Base-by-base conservation (phyloP, 805 yeast species). In the Zygotorulaspora chibaensis region DNA sequence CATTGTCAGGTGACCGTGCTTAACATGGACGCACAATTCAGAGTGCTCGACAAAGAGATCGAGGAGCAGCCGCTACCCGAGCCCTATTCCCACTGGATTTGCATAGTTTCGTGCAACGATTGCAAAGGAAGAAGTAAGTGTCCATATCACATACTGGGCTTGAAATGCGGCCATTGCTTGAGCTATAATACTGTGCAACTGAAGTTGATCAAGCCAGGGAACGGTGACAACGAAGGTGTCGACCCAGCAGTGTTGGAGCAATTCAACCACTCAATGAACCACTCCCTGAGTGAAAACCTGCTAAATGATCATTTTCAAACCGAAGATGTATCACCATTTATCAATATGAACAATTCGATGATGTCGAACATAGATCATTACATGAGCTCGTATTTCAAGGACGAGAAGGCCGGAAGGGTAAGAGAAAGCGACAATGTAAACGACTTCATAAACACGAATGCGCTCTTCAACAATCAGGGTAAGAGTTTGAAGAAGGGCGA, bases 21-120 rank as follows among this genome's bases (percentile, higher is more conserved):
- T 30, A 87, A 89, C 66, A 89, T 90, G 80, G 96, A 86, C 57
- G 81, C 93, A 1, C 87, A 87, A 61, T 91, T 91, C 62, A 71
- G 96, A 38, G 84, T 90, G 25, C 70, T 88, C 47, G 97, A 90
- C 65, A 81, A 78, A 57, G 97, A 90, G 66, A 87, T 90, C 43
- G 73, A 69, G 17, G 78, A 78, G 55, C 88, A 84, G 59, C 83
- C 81, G 11, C 69, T 90, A 61, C 97, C 97, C 0, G 77, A 80
- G 15, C 96, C 95, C 5, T 81, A 87, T 60, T 75, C 75, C 42
- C 63, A 70, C 47, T 87, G 96, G 95, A 68, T 79, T 46, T 82
- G 89, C 54, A 75, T 85, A 37, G 74, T 89, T 10, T 74, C 81
- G 49, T 86, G 95, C 67, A 84, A 86, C 63, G 98, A 90, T 66